Base-by-base conservation (phyloP, 768 basidiomycete species). In the Lactarius sanguifluus region DNA sequence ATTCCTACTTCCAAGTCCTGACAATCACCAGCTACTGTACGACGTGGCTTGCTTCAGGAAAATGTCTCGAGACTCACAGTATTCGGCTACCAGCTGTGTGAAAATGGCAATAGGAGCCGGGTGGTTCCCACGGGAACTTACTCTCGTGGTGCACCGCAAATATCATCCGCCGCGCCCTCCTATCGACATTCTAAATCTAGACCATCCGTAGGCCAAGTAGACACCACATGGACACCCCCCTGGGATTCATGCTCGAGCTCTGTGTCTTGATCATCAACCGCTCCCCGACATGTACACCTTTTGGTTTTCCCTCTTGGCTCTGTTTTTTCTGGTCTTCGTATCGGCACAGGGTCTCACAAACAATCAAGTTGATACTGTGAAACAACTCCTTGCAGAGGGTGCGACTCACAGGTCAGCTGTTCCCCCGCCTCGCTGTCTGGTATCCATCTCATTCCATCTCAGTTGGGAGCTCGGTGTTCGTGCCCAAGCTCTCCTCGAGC, bases 401-500 rank as follows among this genome's bases (percentile, higher is more conserved):
- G 79, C 83, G 7, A 75, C 64, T 25, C 78, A 80, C 43, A 83
- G 80, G 82, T 74, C 59, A 69, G 77, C 62, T 13, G 28, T 43
- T 10, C 20, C 34, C 9, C n/a, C 8, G 8, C 20, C 1, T 59
- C 40, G 28, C 25, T 3, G 12, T 45, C 32, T 13, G 18, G 20
- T 55, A 8, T 2, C 45, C 7, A 13, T 34, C 16, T n/a, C 20
- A 9, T 62, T 13, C 59, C 50, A n/a, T 15, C 32, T 30, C 70
- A 85, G 84, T 60, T 86, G 85, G 85, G 84, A 85, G 64, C 77
- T 81, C 60, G 85, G 85, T 45, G 82, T 79, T 0, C 80, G 79
- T 16, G 78, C 82, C 1, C 74, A 86, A 68, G 82, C 83, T 10
- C 77, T 86, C 54, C 75, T 81, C 61, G 86, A 86, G 67, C 78